phyloP scores from a whole-genome alignment of 345 rosid genomes.

The Acer yangbiense region DNA sequence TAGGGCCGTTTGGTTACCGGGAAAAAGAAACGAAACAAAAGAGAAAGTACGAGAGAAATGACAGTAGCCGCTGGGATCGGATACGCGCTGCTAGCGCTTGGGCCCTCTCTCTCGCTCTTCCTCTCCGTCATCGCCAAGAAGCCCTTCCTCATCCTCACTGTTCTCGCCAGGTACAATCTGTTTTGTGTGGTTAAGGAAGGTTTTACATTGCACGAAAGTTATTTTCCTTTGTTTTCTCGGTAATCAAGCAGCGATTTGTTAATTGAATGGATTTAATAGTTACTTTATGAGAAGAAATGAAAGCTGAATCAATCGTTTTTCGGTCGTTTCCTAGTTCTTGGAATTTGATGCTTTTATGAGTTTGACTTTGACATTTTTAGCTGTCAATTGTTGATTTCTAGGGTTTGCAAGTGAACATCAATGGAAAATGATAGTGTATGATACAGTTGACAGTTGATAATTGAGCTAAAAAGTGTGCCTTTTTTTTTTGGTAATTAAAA shows the following conservation, averaged over 20 bases:
- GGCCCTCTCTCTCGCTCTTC: constrained; percentile 88
- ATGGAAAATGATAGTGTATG: neutral
- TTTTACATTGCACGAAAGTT: too few species aligned
- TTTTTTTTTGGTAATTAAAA: neutral
- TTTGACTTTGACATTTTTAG: neutral
- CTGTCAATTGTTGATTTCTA: neutral
- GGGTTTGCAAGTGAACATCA: neutral
- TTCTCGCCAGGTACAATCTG: constrained; percentile 77
- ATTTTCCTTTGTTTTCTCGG: neutral
- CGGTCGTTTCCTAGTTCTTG: too few species aligned
- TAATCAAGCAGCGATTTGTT: neutral
- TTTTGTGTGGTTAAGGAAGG: neutral
- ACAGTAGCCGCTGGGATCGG: constrained; percentile 94
- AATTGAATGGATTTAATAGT: neutral
- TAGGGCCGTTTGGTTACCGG: neutral
- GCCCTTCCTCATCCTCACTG: constrained; percentile 89
- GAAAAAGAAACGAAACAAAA: neutral
- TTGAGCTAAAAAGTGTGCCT: too few species aligned
- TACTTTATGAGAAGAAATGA: neutral
- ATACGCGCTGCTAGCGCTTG: constrained; percentile 77
- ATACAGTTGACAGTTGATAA: neutral
- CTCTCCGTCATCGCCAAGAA: constrained; percentile 87
- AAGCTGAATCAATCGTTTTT: too few species aligned
- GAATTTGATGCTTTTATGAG: neutral
- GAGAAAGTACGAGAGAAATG: constrained; percentile 41